Evolutionary conservation across 768 basidiomycete species (phyloP), one percentile per base, ranked within the genome.

Genomic region (Solioccasus polychromus): DNA sequence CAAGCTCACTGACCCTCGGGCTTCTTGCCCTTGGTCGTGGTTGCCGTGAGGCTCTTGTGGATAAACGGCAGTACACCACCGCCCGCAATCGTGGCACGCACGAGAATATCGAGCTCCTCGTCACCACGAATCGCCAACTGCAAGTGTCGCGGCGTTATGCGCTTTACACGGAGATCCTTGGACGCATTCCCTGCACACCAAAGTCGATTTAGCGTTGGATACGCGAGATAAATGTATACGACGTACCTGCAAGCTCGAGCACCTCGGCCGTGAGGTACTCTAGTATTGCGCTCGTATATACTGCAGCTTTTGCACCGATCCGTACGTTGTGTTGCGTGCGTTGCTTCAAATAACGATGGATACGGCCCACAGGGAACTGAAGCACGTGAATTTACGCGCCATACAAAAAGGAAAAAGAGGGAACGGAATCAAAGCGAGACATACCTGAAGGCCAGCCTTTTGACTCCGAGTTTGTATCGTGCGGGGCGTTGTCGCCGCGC

Each of bases 241-340:
- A 50, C 85, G 50, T 54, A 92, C 93, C 94, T 45, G 94, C 94
- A 39, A 97, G 80, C 65, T 97, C 94, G 42, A 98, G 72, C 8
- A 98, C 94, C 64, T 98, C 94, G 9, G 94, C 94, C 0, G 93
- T 95, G 41, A 98, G 76, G 63, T 98, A 97, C 68, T 98, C 94
- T 45, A 96, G 76, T 55, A 96, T 92, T 25, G 94, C 93, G 29
- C 89, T 85, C n/a, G 91, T 92, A 67, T 95, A 95, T 14, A 97
- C 94, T 8, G 94, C 92, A 22, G 93, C 93, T 66, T 96, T 96
- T n/a, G 92, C 94, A 23, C 93, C 94, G 53, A 98, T 92, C 29
- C 93, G 87, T 43, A 95, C 85, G 61, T 93, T 94, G 69, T 94
- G 86, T 63, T 92, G 89, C 15, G 91, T 95, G 53, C 88, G 80